Conservation (phyloP, 148 eudicot genomes). For the Salicornia ramosissima region DNA sequence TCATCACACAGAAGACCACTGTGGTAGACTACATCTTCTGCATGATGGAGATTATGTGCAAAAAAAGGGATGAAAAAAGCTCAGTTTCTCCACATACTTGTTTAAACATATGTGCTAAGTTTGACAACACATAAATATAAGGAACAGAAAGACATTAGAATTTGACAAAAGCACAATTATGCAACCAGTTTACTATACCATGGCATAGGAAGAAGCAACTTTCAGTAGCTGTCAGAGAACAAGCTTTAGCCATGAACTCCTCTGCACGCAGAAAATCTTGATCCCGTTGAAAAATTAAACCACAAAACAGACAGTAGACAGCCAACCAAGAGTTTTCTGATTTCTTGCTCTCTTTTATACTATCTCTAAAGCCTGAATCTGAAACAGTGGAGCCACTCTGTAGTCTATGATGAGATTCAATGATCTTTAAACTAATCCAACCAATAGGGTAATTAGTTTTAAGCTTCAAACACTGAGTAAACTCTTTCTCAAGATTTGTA, state of each 20-base stretch:
- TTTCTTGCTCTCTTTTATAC: conserved; percentile 42
- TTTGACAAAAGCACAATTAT: background rate
- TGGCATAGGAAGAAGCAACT: conserved; percentile 73
- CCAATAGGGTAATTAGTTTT: conserved; percentile 69
- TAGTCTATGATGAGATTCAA: conserved; percentile 54
- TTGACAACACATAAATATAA: background rate
- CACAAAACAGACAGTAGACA: conserved; percentile 56
- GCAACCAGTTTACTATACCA: conserved; percentile 39
- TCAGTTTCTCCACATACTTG: background rate
- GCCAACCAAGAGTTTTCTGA: conserved; percentile 72
- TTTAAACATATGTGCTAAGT: background rate
- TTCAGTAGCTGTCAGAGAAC: conserved; percentile 58
- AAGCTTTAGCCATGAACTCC: conserved; percentile 61
- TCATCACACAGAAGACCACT: background rate
- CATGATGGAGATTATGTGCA: background rate
- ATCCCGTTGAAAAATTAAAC: conserved; percentile 47
- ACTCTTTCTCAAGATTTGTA: conserved; percentile 40
- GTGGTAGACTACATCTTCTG: background rate
- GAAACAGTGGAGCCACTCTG: conserved; percentile 36
- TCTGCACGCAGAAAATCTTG: conserved; percentile 60
- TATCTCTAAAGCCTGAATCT: conserved; percentile 48
- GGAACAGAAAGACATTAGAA: background rate
- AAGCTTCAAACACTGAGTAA: conserved; percentile 62
- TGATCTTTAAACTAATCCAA: conserved; percentile 66
- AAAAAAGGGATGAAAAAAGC: background rate